Evolutionary conservation across 805 yeast species (phyloP).

Genomic region (Starmerella powellii): DNA sequence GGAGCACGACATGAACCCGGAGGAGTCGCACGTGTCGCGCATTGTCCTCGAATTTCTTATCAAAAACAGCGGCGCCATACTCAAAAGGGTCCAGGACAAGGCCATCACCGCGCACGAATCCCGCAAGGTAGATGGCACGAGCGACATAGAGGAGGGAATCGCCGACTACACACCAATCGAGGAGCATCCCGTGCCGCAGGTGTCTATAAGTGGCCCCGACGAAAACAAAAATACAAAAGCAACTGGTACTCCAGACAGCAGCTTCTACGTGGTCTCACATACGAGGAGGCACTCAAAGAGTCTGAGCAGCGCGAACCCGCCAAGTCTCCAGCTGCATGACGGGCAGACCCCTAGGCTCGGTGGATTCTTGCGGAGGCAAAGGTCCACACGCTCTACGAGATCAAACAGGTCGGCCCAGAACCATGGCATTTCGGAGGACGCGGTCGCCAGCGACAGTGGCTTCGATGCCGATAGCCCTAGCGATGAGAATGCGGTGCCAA

Average conservation of each 20-base stretch:
- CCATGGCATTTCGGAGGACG: too few species aligned
- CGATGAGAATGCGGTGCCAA: background rate
- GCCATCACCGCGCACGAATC: conserved; percentile 27
- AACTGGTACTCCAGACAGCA: background rate
- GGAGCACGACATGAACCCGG: conserved; percentile 81
- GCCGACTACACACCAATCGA: background rate
- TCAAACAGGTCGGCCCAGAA: background rate
- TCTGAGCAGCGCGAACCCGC: conserved; percentile 24
- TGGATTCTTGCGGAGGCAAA: conserved; percentile 13
- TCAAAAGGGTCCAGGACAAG: conserved; percentile 38
- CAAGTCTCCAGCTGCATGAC: conserved; percentile 5
- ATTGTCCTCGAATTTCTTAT: conserved; percentile 79
- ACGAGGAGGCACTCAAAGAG: conserved; percentile 25
- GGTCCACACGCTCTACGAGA: conserved; percentile 6
- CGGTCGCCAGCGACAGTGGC: too few species aligned
- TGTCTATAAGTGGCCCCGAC: background rate
- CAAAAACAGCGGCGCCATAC: conserved; percentile 66
- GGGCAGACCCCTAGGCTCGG: conserved; percentile 5
- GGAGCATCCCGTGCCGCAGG: background rate
- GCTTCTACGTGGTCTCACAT: conserved; percentile 5
- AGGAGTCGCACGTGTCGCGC: conserved; percentile 78
- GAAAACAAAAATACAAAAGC: background rate
- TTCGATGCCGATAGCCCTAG: background rate
- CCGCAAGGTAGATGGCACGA: background rate
- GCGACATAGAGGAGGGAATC: background rate